These are phyloP conservation scores for Neurospora pannonica DNA, from an alignment of 495 filamentous ascomycete species.

Conservation along the genomic window DNA sequence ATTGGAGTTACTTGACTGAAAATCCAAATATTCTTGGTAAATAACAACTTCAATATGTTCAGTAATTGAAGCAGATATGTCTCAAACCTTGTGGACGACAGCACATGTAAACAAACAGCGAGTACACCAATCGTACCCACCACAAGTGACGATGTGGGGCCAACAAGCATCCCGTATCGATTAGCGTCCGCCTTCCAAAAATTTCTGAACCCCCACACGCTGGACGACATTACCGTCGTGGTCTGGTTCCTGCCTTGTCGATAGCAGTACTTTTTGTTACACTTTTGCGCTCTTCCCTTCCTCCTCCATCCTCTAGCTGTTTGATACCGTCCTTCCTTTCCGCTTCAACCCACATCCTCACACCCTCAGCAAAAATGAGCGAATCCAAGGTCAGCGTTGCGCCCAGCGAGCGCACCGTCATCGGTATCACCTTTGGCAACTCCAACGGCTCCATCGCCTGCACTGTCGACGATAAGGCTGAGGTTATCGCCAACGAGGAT, in stretches of 20 bases:
- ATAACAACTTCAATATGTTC: too few species aligned
- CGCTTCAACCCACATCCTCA: background rate
- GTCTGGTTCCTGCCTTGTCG: background rate
- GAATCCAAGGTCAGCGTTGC: slow-evolving; percentile 31
- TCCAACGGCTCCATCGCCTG: slow-evolving; percentile 94
- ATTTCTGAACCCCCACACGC: background rate
- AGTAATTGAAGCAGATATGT: too few species aligned
- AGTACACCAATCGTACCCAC: background rate
- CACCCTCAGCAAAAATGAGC: slow-evolving; percentile 20
- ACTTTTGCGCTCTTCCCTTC: slow-evolving; percentile 1
- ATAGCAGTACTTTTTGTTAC: background rate
- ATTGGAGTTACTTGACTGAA: too few species aligned
- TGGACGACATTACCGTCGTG: background rate
- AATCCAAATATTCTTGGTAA: too few species aligned
- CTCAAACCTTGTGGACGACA: background rate
- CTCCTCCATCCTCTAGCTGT: background rate
- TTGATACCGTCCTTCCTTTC: background rate
- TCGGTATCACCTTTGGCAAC: slow-evolving; percentile 97
- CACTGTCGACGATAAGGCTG: slow-evolving; percentile 84
- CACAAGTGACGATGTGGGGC: background rate
- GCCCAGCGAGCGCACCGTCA: slow-evolving; percentile 61
- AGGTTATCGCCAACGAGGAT: slow-evolving; percentile 98
- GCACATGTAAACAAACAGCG: background rate
- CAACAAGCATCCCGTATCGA: background rate
- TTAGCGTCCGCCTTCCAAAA: background rate